These are phyloP conservation scores for Eucalyptus regnans DNA, from an alignment of 345 rosid species.

Conservation along the genomic window DNA sequence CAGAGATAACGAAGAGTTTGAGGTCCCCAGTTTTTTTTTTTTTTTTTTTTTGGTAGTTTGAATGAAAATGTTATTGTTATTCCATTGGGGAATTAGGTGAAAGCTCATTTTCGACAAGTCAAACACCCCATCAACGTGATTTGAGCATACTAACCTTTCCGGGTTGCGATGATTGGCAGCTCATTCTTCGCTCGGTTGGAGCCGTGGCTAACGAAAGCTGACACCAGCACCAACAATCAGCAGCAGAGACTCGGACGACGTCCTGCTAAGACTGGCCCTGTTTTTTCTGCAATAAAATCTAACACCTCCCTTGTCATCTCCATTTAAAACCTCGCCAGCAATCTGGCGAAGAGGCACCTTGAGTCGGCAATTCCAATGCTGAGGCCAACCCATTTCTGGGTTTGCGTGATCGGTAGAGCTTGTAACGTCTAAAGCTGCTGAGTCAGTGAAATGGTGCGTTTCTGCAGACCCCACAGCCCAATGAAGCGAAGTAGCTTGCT, in stretches of 20 bases:
- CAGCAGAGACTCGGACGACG: background rate
- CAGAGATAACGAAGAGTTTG: background rate
- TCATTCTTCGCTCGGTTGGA: background rate
- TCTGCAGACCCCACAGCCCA: background rate
- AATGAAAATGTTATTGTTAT: background rate
- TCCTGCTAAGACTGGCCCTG: background rate
- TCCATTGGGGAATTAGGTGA: background rate
- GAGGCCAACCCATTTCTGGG: background rate
- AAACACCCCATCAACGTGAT: background rate
- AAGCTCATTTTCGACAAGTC: background rate
- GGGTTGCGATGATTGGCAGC: background rate
- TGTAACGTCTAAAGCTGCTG: background rate
- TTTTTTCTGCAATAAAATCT: background rate
- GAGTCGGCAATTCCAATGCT: background rate
- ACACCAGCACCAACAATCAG: background rate
- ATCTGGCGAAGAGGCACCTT: background rate
- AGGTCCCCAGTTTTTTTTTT: background rate
- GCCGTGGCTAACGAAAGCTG: background rate
- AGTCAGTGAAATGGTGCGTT: background rate
- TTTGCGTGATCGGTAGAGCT: background rate
- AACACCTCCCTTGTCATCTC: background rate
- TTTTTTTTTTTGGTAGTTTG: background rate
- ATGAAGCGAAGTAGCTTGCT: background rate
- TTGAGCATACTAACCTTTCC: background rate
- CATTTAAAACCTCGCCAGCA: background rate